Evolutionary conservation across 805 yeast genomes (phyloP).

Genomic region (Aciculoconidium aculeatum): DNA sequence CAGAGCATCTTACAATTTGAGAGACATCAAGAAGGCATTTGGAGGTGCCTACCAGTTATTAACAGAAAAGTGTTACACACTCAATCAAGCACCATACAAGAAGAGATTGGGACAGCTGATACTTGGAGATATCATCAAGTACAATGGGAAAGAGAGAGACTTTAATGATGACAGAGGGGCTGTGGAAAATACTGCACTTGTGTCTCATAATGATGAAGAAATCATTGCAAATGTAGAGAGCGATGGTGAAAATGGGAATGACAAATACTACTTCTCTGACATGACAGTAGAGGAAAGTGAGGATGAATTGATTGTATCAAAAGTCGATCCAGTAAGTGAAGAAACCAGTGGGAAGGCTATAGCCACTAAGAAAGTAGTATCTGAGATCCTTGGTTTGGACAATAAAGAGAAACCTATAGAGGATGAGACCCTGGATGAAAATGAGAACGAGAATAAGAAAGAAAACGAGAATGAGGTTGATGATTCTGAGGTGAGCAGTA

Average conservation of each 20-base stretch:
- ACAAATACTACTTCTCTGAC: constrained; percentile 39
- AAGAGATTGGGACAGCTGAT: constrained; percentile 66
- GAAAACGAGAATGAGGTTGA: constrained; percentile 3
- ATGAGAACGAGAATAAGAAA: constrained; percentile 1
- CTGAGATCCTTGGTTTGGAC: too few species aligned
- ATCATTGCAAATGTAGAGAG: constrained; percentile 23
- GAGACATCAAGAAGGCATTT: constrained; percentile 79
- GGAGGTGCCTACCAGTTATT: constrained; percentile 81
- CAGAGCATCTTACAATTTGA: constrained; percentile 74
- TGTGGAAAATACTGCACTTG: constrained; percentile 56
- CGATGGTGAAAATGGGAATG: constrained; percentile 33
- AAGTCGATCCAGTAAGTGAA: constrained; percentile 5
- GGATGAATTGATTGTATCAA: constrained; percentile 12
- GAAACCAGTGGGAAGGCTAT: constrained; percentile 5
- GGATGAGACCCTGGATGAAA: constrained; percentile 3
- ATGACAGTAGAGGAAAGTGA: constrained; percentile 33
- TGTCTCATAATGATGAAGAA: constrained; percentile 20
- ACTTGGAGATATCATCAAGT: constrained; percentile 72
- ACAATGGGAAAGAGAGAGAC: constrained; percentile 68
- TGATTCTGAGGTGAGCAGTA: constrained; percentile 1
- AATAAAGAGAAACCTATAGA: too few species aligned
- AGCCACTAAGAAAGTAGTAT: constrained; percentile 2
- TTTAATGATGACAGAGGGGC: constrained; percentile 67
- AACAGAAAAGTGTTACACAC: constrained; percentile 67
- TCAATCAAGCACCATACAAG: constrained; percentile 60